Percentiles rank a stretch among this genome's conserved stretches.
Evolutionary conservation across 202 grass and related monocot species (phyloP).

Genomic region (Carex sylvatica): DNA sequence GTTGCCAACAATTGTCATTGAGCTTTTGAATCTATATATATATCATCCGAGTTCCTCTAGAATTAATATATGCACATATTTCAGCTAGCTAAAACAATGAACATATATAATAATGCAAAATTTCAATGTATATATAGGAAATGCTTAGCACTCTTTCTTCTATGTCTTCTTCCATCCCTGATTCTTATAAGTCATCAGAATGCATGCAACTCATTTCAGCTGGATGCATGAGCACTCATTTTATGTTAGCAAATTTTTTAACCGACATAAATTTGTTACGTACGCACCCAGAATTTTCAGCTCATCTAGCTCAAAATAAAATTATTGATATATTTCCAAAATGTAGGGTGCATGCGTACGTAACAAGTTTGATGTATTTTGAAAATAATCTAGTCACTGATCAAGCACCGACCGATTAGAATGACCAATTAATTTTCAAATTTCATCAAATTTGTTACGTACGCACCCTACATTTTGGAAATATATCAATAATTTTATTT

Average conservation of each 20-base stretch:
- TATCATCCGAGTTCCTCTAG: background rate
- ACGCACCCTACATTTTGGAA: background rate
- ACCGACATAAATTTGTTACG: too few relatives aligned
- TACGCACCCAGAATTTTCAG: too few relatives aligned
- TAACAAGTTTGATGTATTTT: background rate
- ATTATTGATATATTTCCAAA: too few relatives aligned
- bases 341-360: too few relatives aligned
- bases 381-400: background rate
- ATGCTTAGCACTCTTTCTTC: too few relatives aligned
- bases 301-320: too few relatives aligned
- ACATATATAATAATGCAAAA: background rate
- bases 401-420: background rate
- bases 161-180: too few relatives aligned
- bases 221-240: too few relatives aligned
- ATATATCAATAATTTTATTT: background rate
- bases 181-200: too few relatives aligned
- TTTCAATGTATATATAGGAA: too few relatives aligned
- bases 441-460: background rate
- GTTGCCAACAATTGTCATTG: background rate
- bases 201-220: too few relatives aligned
- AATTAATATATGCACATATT: background rate
- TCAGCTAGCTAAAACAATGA: background rate
- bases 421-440: background rate
- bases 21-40: background rate
- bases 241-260: too few relatives aligned